These are phyloP conservation scores for Globisporangium okanoganense DNA, from an alignment of 352 stramenopile species.

Conservation along the genomic window DNA sequence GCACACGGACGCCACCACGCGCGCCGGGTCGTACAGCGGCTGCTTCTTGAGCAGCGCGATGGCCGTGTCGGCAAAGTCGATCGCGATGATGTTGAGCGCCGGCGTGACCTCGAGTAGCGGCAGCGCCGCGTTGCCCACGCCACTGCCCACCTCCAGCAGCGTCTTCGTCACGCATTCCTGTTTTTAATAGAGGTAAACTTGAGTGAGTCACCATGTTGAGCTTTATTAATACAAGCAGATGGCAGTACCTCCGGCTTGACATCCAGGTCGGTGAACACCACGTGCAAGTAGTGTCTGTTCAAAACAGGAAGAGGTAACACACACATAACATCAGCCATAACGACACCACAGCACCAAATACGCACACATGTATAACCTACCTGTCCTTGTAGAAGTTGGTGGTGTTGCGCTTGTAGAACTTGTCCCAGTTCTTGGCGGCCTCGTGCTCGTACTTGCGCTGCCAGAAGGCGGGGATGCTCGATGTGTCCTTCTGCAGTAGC, in stretches of 20 bases:
- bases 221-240: no score
- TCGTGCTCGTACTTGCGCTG: constrained; percentile 86
- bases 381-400: constrained; percentile 96
- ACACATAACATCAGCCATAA: background rate
- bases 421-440: constrained; percentile 89
- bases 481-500: constrained; percentile 69
- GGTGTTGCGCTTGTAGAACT: constrained; percentile 92
- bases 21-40: constrained; percentile 70
- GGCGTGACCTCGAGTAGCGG: constrained; percentile 92
- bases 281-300: constrained; percentile 87
- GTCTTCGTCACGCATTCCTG: constrained; percentile 37
- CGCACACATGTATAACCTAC: constrained; percentile 9
- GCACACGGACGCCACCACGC: constrained; percentile 69
- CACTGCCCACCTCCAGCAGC: constrained; percentile 94
- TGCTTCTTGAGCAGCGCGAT: constrained; percentile 91
- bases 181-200: background rate
- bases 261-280: constrained; percentile 89
- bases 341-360: background rate
- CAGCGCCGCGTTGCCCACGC: constrained; percentile 93
- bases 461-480: constrained; percentile 77
- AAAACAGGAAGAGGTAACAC: background rate
- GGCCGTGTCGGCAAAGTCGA: constrained; percentile 91
- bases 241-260: constrained; percentile 36
- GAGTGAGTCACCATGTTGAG: background rate
- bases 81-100: constrained; percentile 82